phyloP scores from a whole-genome alignment of 139 green algal genomes.

The Tetradesmus lagerheimii region DNA sequence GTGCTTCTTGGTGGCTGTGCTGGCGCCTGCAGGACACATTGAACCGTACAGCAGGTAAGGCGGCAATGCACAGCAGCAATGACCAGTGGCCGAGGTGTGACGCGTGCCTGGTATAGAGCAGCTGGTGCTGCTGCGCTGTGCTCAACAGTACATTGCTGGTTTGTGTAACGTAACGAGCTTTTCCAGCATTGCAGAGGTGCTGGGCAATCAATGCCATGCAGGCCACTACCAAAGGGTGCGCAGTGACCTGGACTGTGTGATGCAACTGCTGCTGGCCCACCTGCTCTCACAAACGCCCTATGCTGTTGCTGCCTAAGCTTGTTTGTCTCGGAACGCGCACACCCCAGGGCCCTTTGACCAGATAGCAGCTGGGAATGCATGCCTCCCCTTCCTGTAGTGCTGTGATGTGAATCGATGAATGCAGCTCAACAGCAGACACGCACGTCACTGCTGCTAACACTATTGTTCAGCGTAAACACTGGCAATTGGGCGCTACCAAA shows the following conservation, averaged over 20 bases:
- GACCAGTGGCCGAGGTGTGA: background rate
- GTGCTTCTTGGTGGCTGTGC: constrained; percentile 2
- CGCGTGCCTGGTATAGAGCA: background rate
- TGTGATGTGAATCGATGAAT: background rate
- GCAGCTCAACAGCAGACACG: background rate
- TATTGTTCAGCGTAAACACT: background rate
- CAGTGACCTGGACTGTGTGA: background rate
- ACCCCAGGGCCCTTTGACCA: background rate
- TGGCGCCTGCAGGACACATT: background rate
- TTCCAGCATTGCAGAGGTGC: background rate
- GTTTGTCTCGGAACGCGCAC: background rate
- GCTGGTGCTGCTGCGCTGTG: background rate
- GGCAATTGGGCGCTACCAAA: background rate
- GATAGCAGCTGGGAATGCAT: background rate
- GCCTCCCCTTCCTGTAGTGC: background rate
- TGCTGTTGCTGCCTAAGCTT: background rate
- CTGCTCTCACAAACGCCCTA: background rate
- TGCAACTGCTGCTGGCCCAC: background rate
- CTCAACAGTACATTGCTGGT: background rate
- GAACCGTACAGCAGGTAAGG: background rate
- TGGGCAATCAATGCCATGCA: background rate
- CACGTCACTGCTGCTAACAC: too few relatives aligned
- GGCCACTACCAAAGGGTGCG: background rate
- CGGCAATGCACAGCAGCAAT: constrained; percentile 3
- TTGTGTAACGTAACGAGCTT: background rate